Base-by-base conservation (phyloP, 1,284 basidiomycete species). In the Leccinum ponderosum region DNA sequence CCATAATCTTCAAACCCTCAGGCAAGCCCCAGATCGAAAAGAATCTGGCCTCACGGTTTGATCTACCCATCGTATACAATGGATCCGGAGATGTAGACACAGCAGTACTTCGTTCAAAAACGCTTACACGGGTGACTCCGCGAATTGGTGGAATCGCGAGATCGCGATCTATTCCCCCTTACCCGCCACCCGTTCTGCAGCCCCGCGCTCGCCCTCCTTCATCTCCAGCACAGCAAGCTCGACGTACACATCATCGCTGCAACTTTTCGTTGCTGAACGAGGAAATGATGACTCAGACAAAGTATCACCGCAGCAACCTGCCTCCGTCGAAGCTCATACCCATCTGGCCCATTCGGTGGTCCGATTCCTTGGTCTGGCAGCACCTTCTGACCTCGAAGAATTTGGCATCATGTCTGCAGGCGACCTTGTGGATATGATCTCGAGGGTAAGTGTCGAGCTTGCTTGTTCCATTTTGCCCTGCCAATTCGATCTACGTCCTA, bases 331-430 rank as follows among this genome's bases (percentile, higher is more conserved):
- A 66, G 75, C 84, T 3, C 83, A 89, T 60, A 83, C 87, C 0
- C 84, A 88, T 65, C 78, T 93, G 12, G 87, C 89, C 0, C 87
- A 92, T 64, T 83, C 87, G 1, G 73, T 92, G 9, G 84, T 91
- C 20, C 86, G 82, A 48, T 93, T 87, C 61, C 78, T 91, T 0
- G 84, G 82, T 25, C 73, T 87, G 8, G 75, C 80, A 6, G 83
- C 83, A 5, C 83, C 87, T 0, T 76, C 79, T 39, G 87, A 89
- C 22, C 78, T 92, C 15, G 77, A 76, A 27, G 76, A 78, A 27
- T 89, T 81, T 62, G 87, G 84, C 0, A 75, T 93, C 25, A 67
- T 71, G 44, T 86, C 82, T 47, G 78, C 85, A 1, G 79, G 79
- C 3, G 87, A 87, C 59, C 78, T 94, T 17, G 85, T 92, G 1